These are phyloP conservation scores for Ceriops tagal DNA, from an alignment of 345 rosid species.

Conservation along the genomic window DNA sequence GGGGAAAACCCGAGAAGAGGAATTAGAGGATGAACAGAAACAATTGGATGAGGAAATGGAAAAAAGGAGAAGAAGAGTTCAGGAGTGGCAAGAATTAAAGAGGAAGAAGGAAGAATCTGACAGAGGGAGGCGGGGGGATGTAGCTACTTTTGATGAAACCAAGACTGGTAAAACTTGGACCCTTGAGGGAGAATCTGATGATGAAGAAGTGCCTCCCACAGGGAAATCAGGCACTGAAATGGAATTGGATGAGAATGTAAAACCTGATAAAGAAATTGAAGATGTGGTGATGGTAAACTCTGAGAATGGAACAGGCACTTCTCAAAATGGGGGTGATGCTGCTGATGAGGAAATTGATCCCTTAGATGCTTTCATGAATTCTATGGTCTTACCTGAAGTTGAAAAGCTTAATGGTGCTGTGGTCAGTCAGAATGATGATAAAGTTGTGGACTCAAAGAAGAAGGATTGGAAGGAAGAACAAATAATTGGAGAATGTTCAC, in stretches of 20 bases:
- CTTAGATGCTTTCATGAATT: slow-evolving; percentile 91
- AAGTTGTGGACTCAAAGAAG: slow-evolving; percentile 24
- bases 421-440: slow-evolving; percentile 31
- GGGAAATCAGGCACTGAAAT: slow-evolving; percentile 45
- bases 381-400: slow-evolving; percentile 89
- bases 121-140: slow-evolving; percentile 59
- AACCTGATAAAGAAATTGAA: slow-evolving; percentile 39
- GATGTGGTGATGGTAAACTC: slow-evolving; percentile 51
- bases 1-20: slow-evolving; percentile 68
- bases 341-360: slow-evolving; percentile 91
- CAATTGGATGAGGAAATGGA: slow-evolving; percentile 82
- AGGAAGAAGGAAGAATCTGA: slow-evolving; percentile 85
- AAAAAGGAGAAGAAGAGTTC: slow-evolving; percentile 88
- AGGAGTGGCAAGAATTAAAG: slow-evolving; percentile 93
- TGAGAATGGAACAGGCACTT: slow-evolving; percentile 33
- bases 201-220: slow-evolving; percentile 56
- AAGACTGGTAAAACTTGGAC: slow-evolving; percentile 82
- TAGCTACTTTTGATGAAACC: slow-evolving; percentile 40
- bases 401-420: slow-evolving; percentile 56
- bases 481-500: slow-evolving; percentile 40
- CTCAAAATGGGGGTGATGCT: slow-evolving; percentile 33
- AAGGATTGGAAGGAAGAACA: slow-evolving; percentile 32
- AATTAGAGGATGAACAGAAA: slow-evolving; percentile 74
- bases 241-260: slow-evolving; percentile 53
- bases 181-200: slow-evolving; percentile 92